phyloP scores from a whole-genome alignment of 2,329 filamentous ascomycete species.

The Microsporum canis region DNA sequence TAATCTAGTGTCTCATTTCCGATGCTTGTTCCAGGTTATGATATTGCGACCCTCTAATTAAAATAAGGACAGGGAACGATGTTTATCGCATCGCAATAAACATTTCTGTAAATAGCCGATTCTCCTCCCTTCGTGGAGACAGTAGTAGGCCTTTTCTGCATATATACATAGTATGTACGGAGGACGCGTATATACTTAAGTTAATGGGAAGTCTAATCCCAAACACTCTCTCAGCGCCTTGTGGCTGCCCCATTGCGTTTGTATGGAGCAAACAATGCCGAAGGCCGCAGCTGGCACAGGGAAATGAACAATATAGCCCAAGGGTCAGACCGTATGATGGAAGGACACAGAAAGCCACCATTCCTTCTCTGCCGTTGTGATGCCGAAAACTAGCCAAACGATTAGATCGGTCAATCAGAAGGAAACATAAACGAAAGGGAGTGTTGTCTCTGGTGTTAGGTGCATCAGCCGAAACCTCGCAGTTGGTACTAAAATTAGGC shows the following conservation, averaged over 20 bases:
- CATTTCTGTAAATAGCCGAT: conserved; percentile 1
- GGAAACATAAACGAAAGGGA: neutral
- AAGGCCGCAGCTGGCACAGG: neutral
- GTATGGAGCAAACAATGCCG: neutral
- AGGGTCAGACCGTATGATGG: neutral
- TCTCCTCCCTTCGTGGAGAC: neutral
- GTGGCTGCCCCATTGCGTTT: neutral
- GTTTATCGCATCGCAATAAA: neutral
- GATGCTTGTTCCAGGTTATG: conserved; percentile 1
- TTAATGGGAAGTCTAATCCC: neutral
- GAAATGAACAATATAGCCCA: neutral
- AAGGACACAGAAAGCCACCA: neutral
- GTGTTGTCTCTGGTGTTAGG: neutral
- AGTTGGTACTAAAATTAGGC: neutral
- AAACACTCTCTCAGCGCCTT: neutral
- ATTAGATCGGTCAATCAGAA: neutral
- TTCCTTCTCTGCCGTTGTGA: neutral
- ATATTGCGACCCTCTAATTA: conserved; percentile 1
- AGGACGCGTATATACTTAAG: neutral
- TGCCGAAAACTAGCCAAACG: neutral
- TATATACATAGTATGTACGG: neutral
- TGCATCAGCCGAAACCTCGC: neutral
- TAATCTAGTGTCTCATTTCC: neutral
- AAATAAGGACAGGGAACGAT: neutral
- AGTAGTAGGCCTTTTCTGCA: neutral